A percentile compares a stretch with the other conserved stretches of the same genome.
Evolutionary conservation across 148 eudicot species (phyloP).

Genomic region (Agrostemma githago): DNA sequence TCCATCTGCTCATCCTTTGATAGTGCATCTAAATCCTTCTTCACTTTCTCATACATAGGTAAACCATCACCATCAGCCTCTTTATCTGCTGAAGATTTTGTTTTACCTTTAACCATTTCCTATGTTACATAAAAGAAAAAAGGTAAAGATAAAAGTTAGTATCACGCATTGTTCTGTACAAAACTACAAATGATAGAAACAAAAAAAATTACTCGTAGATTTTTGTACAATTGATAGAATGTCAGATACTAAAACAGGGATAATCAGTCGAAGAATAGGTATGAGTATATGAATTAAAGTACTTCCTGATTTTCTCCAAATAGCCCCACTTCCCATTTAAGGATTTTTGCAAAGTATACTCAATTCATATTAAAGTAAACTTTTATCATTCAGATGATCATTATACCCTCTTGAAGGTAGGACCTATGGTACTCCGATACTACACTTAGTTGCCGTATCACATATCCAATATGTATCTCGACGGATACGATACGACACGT

Average conservation of each 20-base stretch:
- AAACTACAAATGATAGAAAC: neutral
- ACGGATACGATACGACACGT: too few relatives aligned
- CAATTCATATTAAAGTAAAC: too few relatives aligned
- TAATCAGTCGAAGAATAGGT: neutral
- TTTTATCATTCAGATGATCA: too few relatives aligned
- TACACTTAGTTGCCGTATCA: too few relatives aligned
- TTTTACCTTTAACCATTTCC: constrained; percentile 50
- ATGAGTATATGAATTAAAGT: neutral
- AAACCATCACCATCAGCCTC: constrained; percentile 38
- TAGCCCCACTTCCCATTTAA: too few relatives aligned
- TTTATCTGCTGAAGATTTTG: constrained; percentile 35
- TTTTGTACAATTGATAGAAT: neutral
- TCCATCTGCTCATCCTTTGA: constrained; percentile 93
- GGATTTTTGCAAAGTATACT: too few relatives aligned
- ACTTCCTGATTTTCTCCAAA: too few relatives aligned
- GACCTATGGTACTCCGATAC: too few relatives aligned
- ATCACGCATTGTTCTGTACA: constrained; percentile 9
- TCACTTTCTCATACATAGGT: constrained; percentile 50
- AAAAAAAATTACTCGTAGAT: constrained; percentile 4
- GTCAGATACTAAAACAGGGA: neutral
- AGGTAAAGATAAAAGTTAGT: neutral
- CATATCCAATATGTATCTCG: too few relatives aligned
- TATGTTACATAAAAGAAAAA: constrained; percentile 22
- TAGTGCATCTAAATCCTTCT: constrained; percentile 72
- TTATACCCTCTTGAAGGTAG: too few relatives aligned